phyloP scores from a whole-genome alignment of 306 rosid species.

The Alnus glutinosa region DNA sequence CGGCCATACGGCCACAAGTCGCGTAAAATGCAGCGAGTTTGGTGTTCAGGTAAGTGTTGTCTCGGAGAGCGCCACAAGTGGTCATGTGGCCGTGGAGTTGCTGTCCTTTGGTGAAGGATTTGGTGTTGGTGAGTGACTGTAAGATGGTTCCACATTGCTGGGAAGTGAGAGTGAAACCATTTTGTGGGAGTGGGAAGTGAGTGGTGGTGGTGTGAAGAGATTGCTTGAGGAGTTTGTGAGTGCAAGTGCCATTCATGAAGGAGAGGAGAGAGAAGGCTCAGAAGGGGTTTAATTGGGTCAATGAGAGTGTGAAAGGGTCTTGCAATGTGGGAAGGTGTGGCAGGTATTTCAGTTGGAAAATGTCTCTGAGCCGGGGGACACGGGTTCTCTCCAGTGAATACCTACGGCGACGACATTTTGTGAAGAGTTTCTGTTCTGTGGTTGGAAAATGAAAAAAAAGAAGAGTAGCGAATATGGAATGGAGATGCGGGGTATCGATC shows the following conservation, averaged over 20 bases:
- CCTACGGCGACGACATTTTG: background rate
- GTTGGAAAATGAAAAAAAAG: too few species aligned
- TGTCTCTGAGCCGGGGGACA: background rate
- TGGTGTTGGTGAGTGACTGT: conserved; percentile 49
- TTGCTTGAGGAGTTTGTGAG: conserved; percentile 22
- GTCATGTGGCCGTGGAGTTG: conserved; percentile 48
- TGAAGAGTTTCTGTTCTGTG: too few species aligned
- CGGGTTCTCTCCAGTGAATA: too few species aligned
- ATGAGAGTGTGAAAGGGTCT: background rate
- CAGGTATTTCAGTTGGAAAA: background rate
- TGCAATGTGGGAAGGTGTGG: background rate
- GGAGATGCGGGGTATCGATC: conserved; percentile 94
- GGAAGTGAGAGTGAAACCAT: conserved; percentile 33
- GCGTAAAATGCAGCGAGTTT: conserved; percentile 60
- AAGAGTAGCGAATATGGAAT: background rate
- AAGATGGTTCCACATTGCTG: conserved; percentile 54
- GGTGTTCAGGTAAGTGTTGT: conserved; percentile 46
- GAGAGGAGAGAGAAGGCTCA: conserved; percentile 6
- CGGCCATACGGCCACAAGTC: conserved; percentile 40
- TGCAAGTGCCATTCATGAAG: conserved; percentile 37
- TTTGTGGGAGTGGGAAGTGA: conserved; percentile 6
- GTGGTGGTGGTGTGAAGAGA: conserved; percentile 4
- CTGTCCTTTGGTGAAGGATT: conserved; percentile 39
- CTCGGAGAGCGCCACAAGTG: conserved; percentile 41
- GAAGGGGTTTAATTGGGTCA: background rate